A percentile compares a stretch with the other conserved stretches of the same genome.
phyloP scores from a whole-genome alignment of 2,329 filamentous ascomycete genomes.

The Didymella pomorum region DNA sequence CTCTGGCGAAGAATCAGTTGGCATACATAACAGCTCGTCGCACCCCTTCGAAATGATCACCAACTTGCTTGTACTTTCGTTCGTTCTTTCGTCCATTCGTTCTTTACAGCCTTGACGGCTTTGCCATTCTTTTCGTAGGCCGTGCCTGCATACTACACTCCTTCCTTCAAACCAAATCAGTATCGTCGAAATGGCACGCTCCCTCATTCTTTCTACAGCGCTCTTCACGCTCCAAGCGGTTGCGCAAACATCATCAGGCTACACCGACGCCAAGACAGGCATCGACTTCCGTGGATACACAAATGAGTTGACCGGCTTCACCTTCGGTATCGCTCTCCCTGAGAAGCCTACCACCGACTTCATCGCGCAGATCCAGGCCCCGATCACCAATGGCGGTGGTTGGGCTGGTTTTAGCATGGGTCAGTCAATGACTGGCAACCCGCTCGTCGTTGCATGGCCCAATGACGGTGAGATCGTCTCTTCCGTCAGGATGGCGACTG shows the following conservation, averaged over 20 bases:
- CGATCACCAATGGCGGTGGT: conserved; percentile 56
- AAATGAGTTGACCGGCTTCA: conserved; percentile 51
- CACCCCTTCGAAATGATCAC: conserved; percentile 10
- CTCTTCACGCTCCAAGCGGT: conserved; percentile 36
- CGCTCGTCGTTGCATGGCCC: conserved; percentile 64
- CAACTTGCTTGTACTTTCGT: conserved; percentile 24
- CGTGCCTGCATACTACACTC: conserved; percentile 34
- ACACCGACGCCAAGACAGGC: conserved; percentile 44
- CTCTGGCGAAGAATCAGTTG: conserved; percentile 5
- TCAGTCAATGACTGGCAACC: conserved; percentile 58
- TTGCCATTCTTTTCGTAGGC: conserved; percentile 38
- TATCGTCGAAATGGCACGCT: conserved; percentile 37
- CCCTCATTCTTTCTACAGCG: conserved; percentile 38
- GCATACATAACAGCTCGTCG: conserved; percentile 25
- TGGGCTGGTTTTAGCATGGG: conserved; percentile 62
- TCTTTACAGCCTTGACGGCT: conserved; percentile 47
- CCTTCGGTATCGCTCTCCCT: conserved; percentile 62
- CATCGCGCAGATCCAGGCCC: conserved; percentile 60
- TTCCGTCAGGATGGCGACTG: conserved; percentile 56
- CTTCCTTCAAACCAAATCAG: conserved; percentile 17
- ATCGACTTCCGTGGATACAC: conserved; percentile 46
- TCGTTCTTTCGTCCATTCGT: conserved; percentile 24
- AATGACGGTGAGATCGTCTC: conserved; percentile 58
- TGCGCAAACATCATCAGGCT: conserved; percentile 38
- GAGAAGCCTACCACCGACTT: conserved; percentile 60